Conservation (phyloP, 805 yeast genomes). For the Myxozyma geophila region DNA sequence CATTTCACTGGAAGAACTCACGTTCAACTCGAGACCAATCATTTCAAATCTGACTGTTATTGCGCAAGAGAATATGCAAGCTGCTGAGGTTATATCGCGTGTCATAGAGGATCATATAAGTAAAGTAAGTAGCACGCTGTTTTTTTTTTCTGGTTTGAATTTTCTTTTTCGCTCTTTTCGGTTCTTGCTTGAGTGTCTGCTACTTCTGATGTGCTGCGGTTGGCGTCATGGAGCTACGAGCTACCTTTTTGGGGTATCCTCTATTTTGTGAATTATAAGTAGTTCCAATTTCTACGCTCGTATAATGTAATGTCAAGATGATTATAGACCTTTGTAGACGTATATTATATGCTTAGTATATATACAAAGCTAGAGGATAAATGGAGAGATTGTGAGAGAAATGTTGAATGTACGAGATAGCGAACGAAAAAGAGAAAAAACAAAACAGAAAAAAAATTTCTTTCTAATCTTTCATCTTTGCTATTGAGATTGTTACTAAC, state of each 20-base stretch:
- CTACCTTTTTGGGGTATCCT: too few relatives aligned
- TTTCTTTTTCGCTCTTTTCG: neutral
- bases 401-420: neutral
- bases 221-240: neutral
- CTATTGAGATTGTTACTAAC: neutral
- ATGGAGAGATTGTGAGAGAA: neutral
- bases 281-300: neutral
- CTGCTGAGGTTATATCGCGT: slow-evolving; percentile 75
- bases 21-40: slow-evolving; percentile 88
- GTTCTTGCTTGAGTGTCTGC: neutral
- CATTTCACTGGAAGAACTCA: slow-evolving; percentile 71
- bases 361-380: neutral
- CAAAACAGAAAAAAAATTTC: neutral
- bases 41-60: slow-evolving; percentile 81
- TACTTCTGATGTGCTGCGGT: neutral
- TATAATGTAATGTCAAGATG: slow-evolving; percentile 11
- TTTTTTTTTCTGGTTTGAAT: neutral
- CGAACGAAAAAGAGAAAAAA: neutral
- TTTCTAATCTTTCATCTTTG: neutral
- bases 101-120: slow-evolving; percentile 76
- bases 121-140: slow-evolving; percentile 48
- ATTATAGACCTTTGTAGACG: slow-evolving; percentile 1
- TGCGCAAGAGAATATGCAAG: slow-evolving; percentile 81
- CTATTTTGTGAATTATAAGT: neutral
- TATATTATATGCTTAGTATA: neutral